Evolutionary conservation across 768 basidiomycete genomes (phyloP), one percentile per base, ranked within the genome.

Genomic region (Neoboletus brunneissimus): DNA sequence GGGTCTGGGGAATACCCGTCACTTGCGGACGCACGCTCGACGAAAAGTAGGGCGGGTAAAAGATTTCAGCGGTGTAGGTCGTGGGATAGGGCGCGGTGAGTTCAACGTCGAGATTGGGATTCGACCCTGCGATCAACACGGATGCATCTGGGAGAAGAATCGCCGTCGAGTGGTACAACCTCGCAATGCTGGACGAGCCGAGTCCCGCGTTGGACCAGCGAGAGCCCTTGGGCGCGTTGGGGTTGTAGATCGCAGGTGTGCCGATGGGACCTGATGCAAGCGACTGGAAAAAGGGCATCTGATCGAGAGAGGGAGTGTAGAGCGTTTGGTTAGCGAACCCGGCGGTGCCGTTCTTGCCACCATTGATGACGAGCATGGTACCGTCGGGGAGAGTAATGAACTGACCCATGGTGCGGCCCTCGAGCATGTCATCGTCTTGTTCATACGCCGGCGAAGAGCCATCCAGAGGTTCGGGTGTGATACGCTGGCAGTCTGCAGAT

Each of bases 101-200:
- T 64, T 88, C 86, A 57, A 88, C 87, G 64, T 98, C 94, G 34
- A 89, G 78, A 66, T 95, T 95, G 1, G 95, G 94, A 75, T 98
- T 98, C 32, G 91, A 93, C 8, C 96, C 96, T 31, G 91, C 92
- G 61, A 96, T 81, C 48, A 97, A 71, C 37, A 98, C 86, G 3
- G 89, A 90, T 1, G 83, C 91, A 57, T 90, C 94, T 10, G 93
- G 88, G 16, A 98, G 83, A 25, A 98, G 81, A n/a, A 95, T 81
- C 10, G 93, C 94, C 0, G 84, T 82, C 0, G 94, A 96, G 74
- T 98, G 96, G 73, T 98, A 98, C 66, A 98, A 72, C 52, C 94
- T 80, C 44, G 94, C 78, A 56, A 94, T 87, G 15, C 61, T 77
- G 0, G 88, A 85, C 0, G 82, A 77, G 6, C 68, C 66, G 9